Conservation (phyloP, 306 rosid genomes). For the Canavalia ensiformis region DNA sequence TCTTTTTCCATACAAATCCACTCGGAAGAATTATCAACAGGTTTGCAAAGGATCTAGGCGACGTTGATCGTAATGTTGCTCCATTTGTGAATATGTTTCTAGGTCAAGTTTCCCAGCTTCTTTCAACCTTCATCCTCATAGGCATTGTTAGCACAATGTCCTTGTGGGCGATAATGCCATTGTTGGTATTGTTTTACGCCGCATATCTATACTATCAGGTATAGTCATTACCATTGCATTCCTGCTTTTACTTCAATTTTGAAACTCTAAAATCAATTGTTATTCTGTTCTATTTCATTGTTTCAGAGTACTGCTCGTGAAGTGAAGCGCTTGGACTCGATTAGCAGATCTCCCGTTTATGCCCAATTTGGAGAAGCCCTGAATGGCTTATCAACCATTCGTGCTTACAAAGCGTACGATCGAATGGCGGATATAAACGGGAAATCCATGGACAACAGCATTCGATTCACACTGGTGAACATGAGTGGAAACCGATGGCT, state of each 20-base stretch:
- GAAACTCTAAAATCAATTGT: not conserved
- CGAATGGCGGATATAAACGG: constrained; percentile 92
- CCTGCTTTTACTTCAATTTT: constrained; percentile 22
- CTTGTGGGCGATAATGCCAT: constrained; percentile 95
- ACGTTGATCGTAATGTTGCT: constrained; percentile 92
- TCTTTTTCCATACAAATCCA: constrained; percentile 92
- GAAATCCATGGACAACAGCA: constrained; percentile 88
- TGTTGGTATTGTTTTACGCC: constrained; percentile 79
- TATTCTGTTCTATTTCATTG: constrained; percentile 22
- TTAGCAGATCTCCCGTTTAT: constrained; percentile 95
- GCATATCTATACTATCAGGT: constrained; percentile 96
- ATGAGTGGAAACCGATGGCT: constrained; percentile 85
- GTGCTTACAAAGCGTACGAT: constrained; percentile 93
- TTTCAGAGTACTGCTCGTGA: constrained; percentile 91
- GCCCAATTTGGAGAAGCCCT: constrained; percentile 98
- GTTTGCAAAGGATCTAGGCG: constrained; percentile 96
- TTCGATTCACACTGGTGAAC: constrained; percentile 77
- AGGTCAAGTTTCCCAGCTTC: constrained; percentile 77
- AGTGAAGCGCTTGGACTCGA: constrained; percentile 91
- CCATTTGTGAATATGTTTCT: constrained; percentile 79
- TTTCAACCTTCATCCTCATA: constrained; percentile 90
- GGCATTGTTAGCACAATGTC: constrained; percentile 97
- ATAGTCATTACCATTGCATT: constrained; percentile 29
- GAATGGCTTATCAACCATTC: constrained; percentile 86
- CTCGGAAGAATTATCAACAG: constrained; percentile 91